A percentile compares a stretch with the other conserved stretches of the same genome.
Evolutionary conservation across 2,329 filamentous ascomycete species (phyloP).

Genomic region (Microsporum audouinii): DNA sequence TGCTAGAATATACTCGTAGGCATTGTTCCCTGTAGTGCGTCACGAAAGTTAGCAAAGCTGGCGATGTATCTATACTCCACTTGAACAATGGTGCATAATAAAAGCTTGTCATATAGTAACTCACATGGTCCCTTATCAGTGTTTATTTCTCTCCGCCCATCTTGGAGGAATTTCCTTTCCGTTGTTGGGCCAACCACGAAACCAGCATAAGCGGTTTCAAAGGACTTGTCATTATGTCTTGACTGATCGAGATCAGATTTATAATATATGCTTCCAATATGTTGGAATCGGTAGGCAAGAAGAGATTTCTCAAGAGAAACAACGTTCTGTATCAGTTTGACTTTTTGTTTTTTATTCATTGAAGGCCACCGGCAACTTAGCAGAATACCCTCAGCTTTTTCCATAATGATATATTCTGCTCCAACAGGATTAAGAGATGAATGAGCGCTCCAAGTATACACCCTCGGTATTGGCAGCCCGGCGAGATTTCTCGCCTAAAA

Average conservation of each 20-base stretch:
- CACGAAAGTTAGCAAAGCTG: background rate
- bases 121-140: constrained; percentile 3
- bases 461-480: constrained; percentile 27
- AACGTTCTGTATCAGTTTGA: constrained; percentile 14
- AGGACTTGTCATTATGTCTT: background rate
- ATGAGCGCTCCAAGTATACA: constrained; percentile 17
- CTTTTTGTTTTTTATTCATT: constrained; percentile 8
- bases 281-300: background rate
- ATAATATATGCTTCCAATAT: background rate
- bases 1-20: constrained; percentile 4
- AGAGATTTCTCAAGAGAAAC: constrained; percentile 15
- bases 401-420: constrained; percentile 33
- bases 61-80: too few species aligned
- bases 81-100: background rate
- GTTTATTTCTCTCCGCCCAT: constrained; percentile 5
- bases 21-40: background rate
- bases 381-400: constrained; percentile 22
- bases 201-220: constrained; percentile 7
- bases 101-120: background rate
- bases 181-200: constrained; percentile 7
- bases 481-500: constrained; percentile 11
- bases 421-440: constrained; percentile 26
- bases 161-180: constrained; percentile 8
- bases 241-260: background rate
- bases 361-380: constrained; percentile 24